Base-by-base conservation (phyloP, 2,329 filamentous ascomycete species). In the Aspergillus proliferans region DNA sequence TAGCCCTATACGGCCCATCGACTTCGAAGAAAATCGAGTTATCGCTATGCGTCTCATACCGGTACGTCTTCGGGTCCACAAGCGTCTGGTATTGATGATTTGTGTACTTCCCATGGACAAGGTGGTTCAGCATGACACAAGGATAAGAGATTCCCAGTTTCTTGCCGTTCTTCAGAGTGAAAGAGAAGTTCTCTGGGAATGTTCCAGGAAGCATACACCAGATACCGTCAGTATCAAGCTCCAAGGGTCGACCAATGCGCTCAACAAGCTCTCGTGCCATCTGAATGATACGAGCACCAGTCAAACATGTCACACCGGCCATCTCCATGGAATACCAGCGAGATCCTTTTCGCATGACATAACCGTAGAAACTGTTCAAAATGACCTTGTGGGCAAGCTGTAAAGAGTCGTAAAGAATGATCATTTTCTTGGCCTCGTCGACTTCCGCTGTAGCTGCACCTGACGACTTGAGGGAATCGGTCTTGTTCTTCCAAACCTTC, bases 21-120 rank as follows among this genome's bases (percentile, higher is more conserved):
- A 98, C 93, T 70, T 98, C 93, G 73, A 98, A 98, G 75, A 98
- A 98, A 68, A 98, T 98, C 30, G 91, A 93, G 70, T 98, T 98
- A 65, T 98, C 93, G 74, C 92, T 97, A 68, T 95, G 88, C 0
- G 92, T 98, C 65, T 96, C 88, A 62, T 98, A 98, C 65, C 84
- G 87, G 78, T 93, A 90, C 0, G 83, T 88, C 51, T 81, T 78
- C 3, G 83, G 79, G 59, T 98, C 91, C 0, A 83, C 78, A 2
- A 98, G 77, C 0, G 88, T 92, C 74, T 98, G 91, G 66, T 98
- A 98, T 63, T 98, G 93, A 60, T 97, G 85, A 60, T 98, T 98
- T 22, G 93, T 98, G 69, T 96, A 98, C 58, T 85, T 86, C 49
- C 80, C 90, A 64, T 98, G 93, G 6, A 98, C 93, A 3, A 96